Evolutionary conservation across 2,329 filamentous ascomycete species (phyloP), one percentile per base, ranked within the genome.

Genomic region (Ampelomyces quisqualis): DNA sequence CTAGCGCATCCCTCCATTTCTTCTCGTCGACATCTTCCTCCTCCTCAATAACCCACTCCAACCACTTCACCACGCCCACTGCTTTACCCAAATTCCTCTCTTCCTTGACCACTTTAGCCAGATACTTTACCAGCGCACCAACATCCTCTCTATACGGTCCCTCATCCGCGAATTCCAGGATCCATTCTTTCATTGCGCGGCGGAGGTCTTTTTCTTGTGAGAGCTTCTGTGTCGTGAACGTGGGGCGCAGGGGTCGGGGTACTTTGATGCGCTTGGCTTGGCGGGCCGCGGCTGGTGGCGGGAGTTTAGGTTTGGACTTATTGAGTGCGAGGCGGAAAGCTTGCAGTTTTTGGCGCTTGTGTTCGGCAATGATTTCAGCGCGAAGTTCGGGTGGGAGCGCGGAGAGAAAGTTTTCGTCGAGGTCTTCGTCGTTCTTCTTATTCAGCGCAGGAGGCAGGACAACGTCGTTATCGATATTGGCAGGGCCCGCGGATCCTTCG

Each of bases 91-190:
- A 76, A 62, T 96, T 84, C 43, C 78, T 75, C 67, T 97, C 93
- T 42, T 91, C 84, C 1, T 71, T 46, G 0, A 95, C 77, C 0
- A 97, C 88, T 18, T 77, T 78, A 4, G 65, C 73, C 20, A 97
- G 67, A 65, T 95, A 97, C 57, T 74, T 78, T 38, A 77, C 80
- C 45, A 97, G 74, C 24, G 90, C 82, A 27, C 77, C 77, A 0
- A 91, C 84, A 67, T 98, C 93, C 42, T 86, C 82, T 0, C 70
- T 70, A 66, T 93, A 90, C 1, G 93, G 93, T 0, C 87, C 89
- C 3, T 90, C 85, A 4, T 75, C 74, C 23, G 68, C 72, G 46
- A 91, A 95, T 45, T 85, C 82, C 2, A 71, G 63, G 50, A 89
- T 78, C 93, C 93, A 98, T 3, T 80, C 80, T 39, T 75, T 79